Evolutionary conservation across 2,329 filamentous ascomycete species (phyloP).

Genomic region (Ceratocystis ficicola): DNA sequence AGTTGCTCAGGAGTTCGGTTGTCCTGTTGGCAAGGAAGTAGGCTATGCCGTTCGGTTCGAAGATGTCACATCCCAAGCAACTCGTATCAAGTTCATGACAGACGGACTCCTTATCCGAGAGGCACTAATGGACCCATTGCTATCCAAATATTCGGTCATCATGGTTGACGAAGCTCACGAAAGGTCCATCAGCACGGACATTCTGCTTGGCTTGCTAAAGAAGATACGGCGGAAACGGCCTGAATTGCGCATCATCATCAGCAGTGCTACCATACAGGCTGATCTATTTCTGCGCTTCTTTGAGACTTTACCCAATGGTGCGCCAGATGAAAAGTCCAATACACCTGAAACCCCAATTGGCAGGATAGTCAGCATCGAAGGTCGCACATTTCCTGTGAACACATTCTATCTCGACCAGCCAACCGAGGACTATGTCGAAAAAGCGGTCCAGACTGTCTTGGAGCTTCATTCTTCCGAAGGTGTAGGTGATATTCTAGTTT

Average conservation of each 20-base stretch:
- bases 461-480: constrained; percentile 74
- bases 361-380: constrained; percentile 50
- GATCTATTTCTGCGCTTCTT: constrained; percentile 80
- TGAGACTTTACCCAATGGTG: constrained; percentile 25
- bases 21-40: constrained; percentile 76
- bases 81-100: constrained; percentile 87
- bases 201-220: constrained; percentile 78
- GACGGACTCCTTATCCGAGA: constrained; percentile 86
- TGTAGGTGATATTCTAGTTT: constrained; percentile 79
- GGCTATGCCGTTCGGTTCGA: constrained; percentile 91
- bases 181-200: constrained; percentile 80
- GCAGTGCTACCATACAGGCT: constrained; percentile 85
- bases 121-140: constrained; percentile 78
- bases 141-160: constrained; percentile 85
- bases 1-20: constrained; percentile 80
- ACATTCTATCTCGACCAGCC: constrained; percentile 67
- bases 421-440: constrained; percentile 75
- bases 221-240: constrained; percentile 72
- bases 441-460: constrained; percentile 68
- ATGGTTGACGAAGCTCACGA: constrained; percentile 98
- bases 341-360: constrained; percentile 4
- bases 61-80: constrained; percentile 74
- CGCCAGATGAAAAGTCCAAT: neutral
- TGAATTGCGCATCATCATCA: constrained; percentile 78
- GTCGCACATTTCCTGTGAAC: constrained; percentile 79